Percentiles rank a stretch among this genome's conserved stretches.
These are phyloP conservation scores for Leptosphaerulina australis DNA, from an alignment of 2,329 filamentous ascomycete genomes.

Conservation along the genomic window DNA sequence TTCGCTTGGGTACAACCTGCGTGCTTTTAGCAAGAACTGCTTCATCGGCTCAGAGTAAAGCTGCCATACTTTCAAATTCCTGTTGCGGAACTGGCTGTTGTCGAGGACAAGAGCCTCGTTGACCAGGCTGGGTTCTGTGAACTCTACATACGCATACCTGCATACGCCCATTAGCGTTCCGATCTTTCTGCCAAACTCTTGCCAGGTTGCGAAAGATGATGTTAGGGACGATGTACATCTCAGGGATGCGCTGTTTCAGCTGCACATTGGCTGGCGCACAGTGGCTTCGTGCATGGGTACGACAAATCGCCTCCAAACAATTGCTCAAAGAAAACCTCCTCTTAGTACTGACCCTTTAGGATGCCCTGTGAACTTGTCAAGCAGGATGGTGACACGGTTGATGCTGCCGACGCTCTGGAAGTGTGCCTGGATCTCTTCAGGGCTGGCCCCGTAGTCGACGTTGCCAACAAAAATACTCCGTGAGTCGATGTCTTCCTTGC, in stretches of 20 bases:
- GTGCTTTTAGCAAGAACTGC: constrained; percentile 6
- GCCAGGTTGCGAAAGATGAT: constrained; percentile 61
- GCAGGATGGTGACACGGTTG: constrained; percentile 94
- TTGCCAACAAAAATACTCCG: constrained; percentile 98
- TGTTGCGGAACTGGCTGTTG: constrained; percentile 92
- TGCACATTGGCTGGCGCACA: constrained; percentile 13
- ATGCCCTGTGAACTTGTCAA: constrained; percentile 98
- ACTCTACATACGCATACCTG: constrained; percentile 99
- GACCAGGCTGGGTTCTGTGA: constrained; percentile 90
- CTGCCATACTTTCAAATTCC: constrained; percentile 82
- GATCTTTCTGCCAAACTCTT: constrained; percentile 60
- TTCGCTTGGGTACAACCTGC: constrained; percentile 87
- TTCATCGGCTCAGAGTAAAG: background rate
- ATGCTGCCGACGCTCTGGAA: constrained; percentile 97
- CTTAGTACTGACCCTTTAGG: constrained; percentile 86
- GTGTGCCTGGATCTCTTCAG: constrained; percentile 97
- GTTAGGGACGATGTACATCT: background rate
- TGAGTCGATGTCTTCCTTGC: constrained; percentile 93
- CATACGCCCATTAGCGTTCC: constrained; percentile 57
- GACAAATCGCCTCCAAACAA: constrained; percentile 7
- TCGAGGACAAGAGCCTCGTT: constrained; percentile 93
- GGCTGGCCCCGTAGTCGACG: constrained; percentile 95
- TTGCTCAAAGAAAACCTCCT: constrained; percentile 46
- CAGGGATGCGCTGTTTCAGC: background rate
- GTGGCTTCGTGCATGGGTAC: background rate